Base-by-base conservation (phyloP, 1,284 basidiomycete genomes). In the Apiotrichum veenhuisii region DNA sequence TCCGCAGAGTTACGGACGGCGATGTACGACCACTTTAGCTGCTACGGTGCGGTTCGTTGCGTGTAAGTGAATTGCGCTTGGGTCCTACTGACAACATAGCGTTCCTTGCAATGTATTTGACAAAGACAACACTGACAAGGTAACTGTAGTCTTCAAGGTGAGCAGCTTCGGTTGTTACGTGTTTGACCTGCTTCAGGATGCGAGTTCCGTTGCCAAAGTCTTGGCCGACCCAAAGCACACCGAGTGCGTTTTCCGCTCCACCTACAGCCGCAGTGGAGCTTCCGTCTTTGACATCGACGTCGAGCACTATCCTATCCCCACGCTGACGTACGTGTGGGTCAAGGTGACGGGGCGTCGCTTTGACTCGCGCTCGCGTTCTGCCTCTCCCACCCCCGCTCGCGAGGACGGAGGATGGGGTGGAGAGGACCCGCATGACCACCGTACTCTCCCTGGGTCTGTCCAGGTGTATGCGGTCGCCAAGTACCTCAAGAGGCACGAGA, bases 131-230 rank as follows among this genome's bases (percentile, higher is more conserved):
- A 53, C 52, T 20, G 64, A 68, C 22, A 63, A 63, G 46, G 63
- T 45, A 17, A 55, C 63, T 15, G 65, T 74, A 5, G 62, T 74
- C 7, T 74, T 69, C 47, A 30, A 65, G 4, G 72, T 69, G 38
- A 62, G 68, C 12, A 3, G 2, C 2, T 18, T 9, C n/a, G n/a
- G 40, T 22, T 12, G 15, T 20, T 14, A 14, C n/a, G n/a, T 23
- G 3, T 22, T 27, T 18, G 22, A 26, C 9, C 38, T 61, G 18
- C 9, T 12, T 0, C 52, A 73, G 68, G 59, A 65, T 1, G 49
- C 53, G n/a, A 45, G 44, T 2, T 42, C 54, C 3, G 56, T 66
- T 2, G 17, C 56, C 2, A 26, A 22, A n/a, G 62, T 66, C 17
- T 43, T 70, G 10, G 58, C 42, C 0, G 72, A 74, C 48, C 65